Percentiles rank a stretch among this genome's conserved stretches.
These are phyloP conservation scores for Beta corolliflora DNA, from an alignment of 179 eudicot genomes.

Conservation along the genomic window DNA sequence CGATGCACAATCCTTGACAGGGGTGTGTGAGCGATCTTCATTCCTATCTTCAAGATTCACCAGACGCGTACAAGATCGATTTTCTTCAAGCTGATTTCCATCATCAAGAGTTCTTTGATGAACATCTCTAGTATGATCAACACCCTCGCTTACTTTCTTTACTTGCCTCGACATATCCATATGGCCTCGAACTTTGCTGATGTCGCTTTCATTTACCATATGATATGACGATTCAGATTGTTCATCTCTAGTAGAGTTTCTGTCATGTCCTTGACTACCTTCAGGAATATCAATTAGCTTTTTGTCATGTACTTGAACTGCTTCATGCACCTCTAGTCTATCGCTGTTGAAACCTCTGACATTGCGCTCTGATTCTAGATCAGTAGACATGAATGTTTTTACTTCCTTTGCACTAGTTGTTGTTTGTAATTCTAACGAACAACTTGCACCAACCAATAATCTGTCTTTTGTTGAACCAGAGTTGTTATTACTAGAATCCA, in stretches of 20 bases:
- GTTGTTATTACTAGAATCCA: not conserved
- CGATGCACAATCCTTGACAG: not conserved
- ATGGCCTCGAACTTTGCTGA: not conserved
- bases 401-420: not conserved
- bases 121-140: not conserved
- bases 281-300: not conserved
- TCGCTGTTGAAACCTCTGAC: not conserved
- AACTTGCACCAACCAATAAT: not conserved
- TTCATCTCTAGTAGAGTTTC: not conserved
- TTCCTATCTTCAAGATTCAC: not conserved
- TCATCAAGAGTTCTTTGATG: not conserved
- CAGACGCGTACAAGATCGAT: not conserved
- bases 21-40: not conserved
- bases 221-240: not conserved
- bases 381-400: not conserved
- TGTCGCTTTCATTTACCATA: not conserved
- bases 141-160: not conserved
- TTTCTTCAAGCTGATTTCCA: conserved; percentile 9
- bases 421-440: conserved; percentile 16
- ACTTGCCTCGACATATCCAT: not conserved
- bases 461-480: not conserved
- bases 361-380: not conserved
- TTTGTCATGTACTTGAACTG: not conserved
- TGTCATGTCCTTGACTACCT: not conserved
- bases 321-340: not conserved